phyloP scores from a whole-genome alignment of 2,329 filamentous ascomycete genomes.

The Penicillium sp. region DNA sequence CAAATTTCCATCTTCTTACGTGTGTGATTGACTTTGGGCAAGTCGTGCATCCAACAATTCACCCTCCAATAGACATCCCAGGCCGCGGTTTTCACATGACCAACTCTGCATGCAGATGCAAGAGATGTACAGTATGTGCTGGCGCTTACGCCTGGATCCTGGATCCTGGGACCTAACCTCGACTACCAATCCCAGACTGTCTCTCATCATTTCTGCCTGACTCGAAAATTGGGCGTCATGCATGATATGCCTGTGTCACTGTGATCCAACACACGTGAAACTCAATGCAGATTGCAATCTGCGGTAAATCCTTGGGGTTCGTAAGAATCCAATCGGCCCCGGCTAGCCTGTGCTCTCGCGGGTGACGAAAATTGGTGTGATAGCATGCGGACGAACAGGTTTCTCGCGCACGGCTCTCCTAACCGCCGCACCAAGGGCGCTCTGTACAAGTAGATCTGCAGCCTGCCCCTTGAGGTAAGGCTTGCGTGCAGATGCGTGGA shows the following conservation, averaged over 20 bases:
- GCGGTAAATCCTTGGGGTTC: not conserved
- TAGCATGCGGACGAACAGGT: not conserved
- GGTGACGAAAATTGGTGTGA: not conserved
- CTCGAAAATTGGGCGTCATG: conserved; percentile 7
- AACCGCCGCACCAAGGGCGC: not conserved
- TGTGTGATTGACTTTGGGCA: not conserved
- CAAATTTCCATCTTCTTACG: not conserved
- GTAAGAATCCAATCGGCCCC: not conserved
- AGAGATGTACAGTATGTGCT: conserved; percentile 26
- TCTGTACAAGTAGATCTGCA: not conserved
- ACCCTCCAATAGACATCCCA: conserved; percentile 2
- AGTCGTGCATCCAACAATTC: not conserved
- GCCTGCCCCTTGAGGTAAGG: conserved; percentile 4
- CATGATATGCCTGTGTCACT: conserved; percentile 1
- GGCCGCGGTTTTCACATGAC: conserved; percentile 33
- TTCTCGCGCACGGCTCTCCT: not conserved
- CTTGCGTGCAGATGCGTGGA: conserved; percentile 6
- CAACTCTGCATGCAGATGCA: conserved; percentile 37
- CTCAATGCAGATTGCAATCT: not conserved
- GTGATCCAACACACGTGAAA: not conserved
- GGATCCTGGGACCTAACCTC: conserved; percentile 1
- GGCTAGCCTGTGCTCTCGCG: not conserved
- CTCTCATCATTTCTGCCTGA: conserved; percentile 12
- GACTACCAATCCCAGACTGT: conserved; percentile 5
- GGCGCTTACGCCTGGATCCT: conserved; percentile 10